These are phyloP conservation scores for Trichoderma endophyticum DNA, from an alignment of 2,329 filamentous ascomycete genomes.

Conservation along the genomic window DNA sequence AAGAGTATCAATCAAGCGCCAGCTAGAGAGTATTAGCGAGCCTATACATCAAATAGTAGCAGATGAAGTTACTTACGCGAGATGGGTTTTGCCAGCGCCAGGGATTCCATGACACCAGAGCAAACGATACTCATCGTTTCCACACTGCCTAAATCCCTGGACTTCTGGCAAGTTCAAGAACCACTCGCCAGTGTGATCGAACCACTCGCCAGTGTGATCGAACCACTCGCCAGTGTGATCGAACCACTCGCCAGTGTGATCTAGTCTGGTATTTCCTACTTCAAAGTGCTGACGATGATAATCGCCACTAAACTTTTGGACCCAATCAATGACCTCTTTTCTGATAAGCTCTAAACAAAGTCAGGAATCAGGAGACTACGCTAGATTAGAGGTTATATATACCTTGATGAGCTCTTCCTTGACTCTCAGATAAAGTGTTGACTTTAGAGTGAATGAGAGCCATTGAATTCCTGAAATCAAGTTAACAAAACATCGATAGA, in stretches of 20 bases:
- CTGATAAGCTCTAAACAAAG: too few relatives aligned
- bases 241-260: too few relatives aligned
- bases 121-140: not conserved
- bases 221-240: not conserved
- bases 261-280: too few relatives aligned
- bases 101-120: not conserved
- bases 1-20: not conserved
- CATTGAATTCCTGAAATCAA: too few relatives aligned
- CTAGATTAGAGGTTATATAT: too few relatives aligned
- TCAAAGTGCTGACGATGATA: not conserved
- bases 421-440: too few relatives aligned
- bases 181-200: not conserved
- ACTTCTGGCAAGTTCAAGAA: not conserved
- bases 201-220: not conserved
- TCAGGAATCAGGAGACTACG: too few relatives aligned
- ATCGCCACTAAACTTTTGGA: not conserved
- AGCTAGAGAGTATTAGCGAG: not conserved
- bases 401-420: too few relatives aligned
- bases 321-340: not conserved
- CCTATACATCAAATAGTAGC: too few relatives aligned
- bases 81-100: not conserved
- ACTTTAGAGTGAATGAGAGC: too few relatives aligned
- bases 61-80: not conserved
- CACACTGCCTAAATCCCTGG: not conserved
- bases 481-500: too few relatives aligned